Conservation (phyloP, 164 flowering plant genomes). For the Macadamia tetraphylla region DNA sequence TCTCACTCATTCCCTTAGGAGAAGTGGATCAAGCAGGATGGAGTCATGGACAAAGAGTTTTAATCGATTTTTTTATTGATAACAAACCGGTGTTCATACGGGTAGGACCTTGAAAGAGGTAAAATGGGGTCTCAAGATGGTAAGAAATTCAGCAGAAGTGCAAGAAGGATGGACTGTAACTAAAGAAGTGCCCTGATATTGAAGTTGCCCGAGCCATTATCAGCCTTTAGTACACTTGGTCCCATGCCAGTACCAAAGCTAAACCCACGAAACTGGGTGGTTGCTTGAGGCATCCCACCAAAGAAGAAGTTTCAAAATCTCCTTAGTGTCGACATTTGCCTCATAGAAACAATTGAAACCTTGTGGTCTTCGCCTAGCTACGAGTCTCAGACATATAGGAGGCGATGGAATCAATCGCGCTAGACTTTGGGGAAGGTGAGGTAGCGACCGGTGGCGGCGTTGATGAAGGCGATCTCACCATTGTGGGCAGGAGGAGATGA, state of each 20-base stretch:
- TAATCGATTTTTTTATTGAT: constrained; percentile 60
- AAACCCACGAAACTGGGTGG: constrained; percentile 59
- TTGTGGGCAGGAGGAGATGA: no score
- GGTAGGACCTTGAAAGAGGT: constrained; percentile 41
- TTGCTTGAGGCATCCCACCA: constrained; percentile 54
- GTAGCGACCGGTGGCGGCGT: no score
- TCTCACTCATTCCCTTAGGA: no score
- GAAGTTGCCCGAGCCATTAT: constrained; percentile 40
- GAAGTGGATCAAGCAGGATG: no score
- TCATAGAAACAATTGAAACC: no score
- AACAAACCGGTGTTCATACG: constrained; percentile 35
- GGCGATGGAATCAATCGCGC: no score
- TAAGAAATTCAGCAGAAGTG: constrained; percentile 54
- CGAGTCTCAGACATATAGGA: no score
- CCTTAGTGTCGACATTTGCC: constrained; percentile 7
- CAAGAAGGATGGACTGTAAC: constrained; percentile 61
- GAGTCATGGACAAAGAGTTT: no score
- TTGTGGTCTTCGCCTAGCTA: no score
- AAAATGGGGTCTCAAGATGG: constrained; percentile 72
- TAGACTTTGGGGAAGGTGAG: no score
- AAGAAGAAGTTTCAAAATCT: constrained; percentile 92
- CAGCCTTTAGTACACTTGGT: constrained; percentile 32
- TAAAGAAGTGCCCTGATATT: constrained; percentile 15
- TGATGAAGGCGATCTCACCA: no score
- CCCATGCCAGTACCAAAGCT: constrained; percentile 60